Percentiles rank a stretch among this genome's conserved stretches.
These are phyloP conservation scores for Solanum verrucosum DNA, from an alignment of 257 asterid genomes.

Conservation along the genomic window DNA sequence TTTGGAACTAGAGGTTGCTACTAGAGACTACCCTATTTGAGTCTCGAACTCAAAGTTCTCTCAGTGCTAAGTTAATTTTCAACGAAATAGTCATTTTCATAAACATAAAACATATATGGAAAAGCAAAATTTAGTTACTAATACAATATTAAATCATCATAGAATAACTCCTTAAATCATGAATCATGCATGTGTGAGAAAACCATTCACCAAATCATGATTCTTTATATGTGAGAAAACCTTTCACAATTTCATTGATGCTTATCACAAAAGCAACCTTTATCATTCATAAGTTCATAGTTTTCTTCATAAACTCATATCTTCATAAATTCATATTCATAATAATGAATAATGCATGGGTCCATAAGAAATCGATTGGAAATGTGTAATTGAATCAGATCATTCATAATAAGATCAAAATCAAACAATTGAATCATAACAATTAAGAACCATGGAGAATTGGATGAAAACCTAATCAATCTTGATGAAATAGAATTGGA, in stretches of 20 bases:
- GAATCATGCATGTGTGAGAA: not conserved
- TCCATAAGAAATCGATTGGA: not conserved
- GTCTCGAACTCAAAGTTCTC: not conserved
- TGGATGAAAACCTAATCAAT: no score
- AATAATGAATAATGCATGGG: not conserved
- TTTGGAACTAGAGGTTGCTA: not conserved
- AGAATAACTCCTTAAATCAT: not conserved
- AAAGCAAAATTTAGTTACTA: not conserved
- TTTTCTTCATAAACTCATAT: not conserved
- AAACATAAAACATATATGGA: not conserved
- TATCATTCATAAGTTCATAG: not conserved
- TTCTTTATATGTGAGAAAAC: not conserved
- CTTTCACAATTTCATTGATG: not conserved
- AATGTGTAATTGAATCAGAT: not conserved
- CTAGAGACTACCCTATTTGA: not conserved
- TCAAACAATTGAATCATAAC: not conserved
- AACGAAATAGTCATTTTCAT: not conserved
- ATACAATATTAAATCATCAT: not conserved
- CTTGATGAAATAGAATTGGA: not conserved
- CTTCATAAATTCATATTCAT: not conserved
- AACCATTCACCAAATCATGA: not conserved
- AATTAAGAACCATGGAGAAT: not conserved
- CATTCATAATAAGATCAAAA: not conserved
- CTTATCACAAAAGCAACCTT: not conserved
- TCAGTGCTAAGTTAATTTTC: not conserved